phyloP scores from a whole-genome alignment of 305 asterid species.

The Plantago lanceolata region DNA sequence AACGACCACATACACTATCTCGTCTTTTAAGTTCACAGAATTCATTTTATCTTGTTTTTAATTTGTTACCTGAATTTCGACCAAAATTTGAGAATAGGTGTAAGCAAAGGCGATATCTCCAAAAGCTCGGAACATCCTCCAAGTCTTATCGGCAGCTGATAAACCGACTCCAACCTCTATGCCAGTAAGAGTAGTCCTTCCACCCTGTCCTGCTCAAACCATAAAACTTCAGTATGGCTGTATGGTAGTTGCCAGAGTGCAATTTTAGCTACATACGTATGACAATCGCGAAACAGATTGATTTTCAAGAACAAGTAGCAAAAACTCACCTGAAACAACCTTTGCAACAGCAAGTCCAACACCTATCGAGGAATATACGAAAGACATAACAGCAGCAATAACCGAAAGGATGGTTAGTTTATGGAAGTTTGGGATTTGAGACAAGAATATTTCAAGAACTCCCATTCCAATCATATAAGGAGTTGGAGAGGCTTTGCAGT shows the following conservation, averaged over 20 bases:
- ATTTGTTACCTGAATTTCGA: slow-evolving; percentile 55
- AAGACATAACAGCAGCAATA: slow-evolving; percentile 64
- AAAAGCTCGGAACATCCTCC: slow-evolving; percentile 61
- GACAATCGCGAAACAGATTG: too few species aligned
- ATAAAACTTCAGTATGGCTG: neutral
- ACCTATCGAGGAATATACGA: slow-evolving; percentile 54
- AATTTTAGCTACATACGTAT: too few species aligned
- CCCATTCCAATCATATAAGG: slow-evolving; percentile 62
- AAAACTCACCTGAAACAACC: slow-evolving; percentile 38
- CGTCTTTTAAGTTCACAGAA: neutral
- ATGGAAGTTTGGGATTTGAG: slow-evolving; percentile 67
- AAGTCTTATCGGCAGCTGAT: slow-evolving; percentile 54
- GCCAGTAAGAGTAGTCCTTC: slow-evolving; percentile 45
- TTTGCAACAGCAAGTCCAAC: slow-evolving; percentile 51
- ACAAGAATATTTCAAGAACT: slow-evolving; percentile 46
- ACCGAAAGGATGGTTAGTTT: slow-evolving; percentile 46
- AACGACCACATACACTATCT: neutral
- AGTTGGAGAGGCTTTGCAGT: slow-evolving; percentile 46
- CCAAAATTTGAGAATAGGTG: slow-evolving; percentile 50
- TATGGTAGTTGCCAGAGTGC: too few species aligned
- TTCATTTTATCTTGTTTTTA: neutral
- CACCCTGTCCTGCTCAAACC: slow-evolving; percentile 36
- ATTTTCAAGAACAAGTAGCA: too few species aligned
- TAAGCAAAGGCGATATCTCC: slow-evolving; percentile 70
- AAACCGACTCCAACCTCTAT: slow-evolving; percentile 36